Base-by-base conservation (phyloP, 2,329 filamentous ascomycete genomes). In the Aspergillus sp. region DNA sequence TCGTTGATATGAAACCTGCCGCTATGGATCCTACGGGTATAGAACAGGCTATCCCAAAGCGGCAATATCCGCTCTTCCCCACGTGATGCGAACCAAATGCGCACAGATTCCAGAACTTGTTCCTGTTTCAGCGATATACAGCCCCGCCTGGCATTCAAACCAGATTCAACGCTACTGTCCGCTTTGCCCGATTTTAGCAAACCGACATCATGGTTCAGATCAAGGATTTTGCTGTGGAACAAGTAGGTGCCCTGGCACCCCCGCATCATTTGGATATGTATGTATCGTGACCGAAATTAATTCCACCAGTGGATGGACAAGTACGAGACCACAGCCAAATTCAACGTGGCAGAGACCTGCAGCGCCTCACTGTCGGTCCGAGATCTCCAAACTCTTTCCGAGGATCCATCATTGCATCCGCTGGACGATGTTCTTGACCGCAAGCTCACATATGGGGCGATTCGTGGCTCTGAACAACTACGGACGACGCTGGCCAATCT, bases 281-380 rank as follows among this genome's bases (percentile, higher is more conserved):
- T 22, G 20, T 22, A 48, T 48, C 41, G 51, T 46, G 19, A 34
- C 34, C 33, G 24, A 54, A 48, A 54, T 54, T 54, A 48, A 54
- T 48, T 33, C 51, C 42, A 47, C 40, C 40, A 85, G 82, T 85
- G 82, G 82, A 83, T 84, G 81, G 81, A 84, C 68, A 70, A 75
- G 33, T 75, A 83, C 64, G 81, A 83, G 61, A 78, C 73, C 1
- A 74, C 74, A 46, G 79, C 78, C 63, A 82, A 81, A 61, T 81
- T 82, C 71, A 93, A 96, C 72, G 83, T 93, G 49, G 88, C 89
- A 57, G 90, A 93, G 73, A 93, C 90, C 1, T 93, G 90, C 69
- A 88, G 85, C 56, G 85, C 88, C 2, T 91, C 89, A 3, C 79
- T 93, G 20, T 92, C 89, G 0, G 77, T 93, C 58, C 81, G 88